A percentile compares a stretch with the other conserved stretches of the same genome.
Conservation (phyloP, 2,329 filamentous ascomycete species). For the Pseudocercospora musae region DNA sequence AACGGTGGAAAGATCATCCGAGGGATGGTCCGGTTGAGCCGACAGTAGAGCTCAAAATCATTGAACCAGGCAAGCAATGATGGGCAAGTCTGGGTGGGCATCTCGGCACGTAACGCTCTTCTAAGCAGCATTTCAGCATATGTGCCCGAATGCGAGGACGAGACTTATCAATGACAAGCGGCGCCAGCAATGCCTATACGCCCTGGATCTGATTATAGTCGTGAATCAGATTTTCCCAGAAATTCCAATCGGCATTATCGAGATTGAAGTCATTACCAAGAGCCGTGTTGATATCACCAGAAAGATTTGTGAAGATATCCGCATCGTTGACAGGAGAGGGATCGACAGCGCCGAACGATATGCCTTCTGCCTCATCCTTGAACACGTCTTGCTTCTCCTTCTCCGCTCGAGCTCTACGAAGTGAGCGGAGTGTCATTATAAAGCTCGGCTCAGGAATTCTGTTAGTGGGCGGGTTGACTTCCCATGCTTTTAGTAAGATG, state of each 20-base stretch:
- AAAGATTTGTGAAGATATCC: neutral
- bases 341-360: neutral
- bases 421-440: conserved; percentile 9
- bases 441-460: conserved; percentile 17
- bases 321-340: neutral
- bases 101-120: neutral
- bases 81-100: neutral
- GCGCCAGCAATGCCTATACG: neutral
- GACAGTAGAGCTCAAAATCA: neutral
- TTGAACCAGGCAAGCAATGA: neutral
- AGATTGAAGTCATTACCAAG: conserved; percentile 15
- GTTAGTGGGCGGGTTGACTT: conserved; percentile 20
- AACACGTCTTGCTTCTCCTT: neutral
- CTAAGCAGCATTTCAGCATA: neutral
- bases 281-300: neutral
- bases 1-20: neutral
- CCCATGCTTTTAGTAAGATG: conserved; percentile 45
- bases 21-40: neutral
- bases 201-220: conserved; percentile 16
- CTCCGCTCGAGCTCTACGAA: neutral
- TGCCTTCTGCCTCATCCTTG: neutral
- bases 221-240: conserved; percentile 26
- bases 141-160: neutral
- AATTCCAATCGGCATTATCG: conserved; percentile 24
- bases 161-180: neutral